Conservation (phyloP, 2,329 filamentous ascomycete species). For the Boeremia lycopersici region DNA sequence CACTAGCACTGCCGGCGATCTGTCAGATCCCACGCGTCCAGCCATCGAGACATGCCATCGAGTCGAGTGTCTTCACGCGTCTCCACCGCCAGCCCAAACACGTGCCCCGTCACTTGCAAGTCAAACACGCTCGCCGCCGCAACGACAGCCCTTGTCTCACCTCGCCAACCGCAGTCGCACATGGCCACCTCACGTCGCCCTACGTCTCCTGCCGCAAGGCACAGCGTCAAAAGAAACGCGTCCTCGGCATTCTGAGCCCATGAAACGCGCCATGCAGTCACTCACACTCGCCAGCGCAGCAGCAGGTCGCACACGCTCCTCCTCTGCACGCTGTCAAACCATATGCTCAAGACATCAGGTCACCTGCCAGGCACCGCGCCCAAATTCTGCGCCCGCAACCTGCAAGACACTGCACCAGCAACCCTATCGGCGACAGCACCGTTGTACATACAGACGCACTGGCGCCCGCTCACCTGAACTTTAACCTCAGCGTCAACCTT, state of each 20-base stretch:
- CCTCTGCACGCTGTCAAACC: constrained; percentile 9
- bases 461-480: constrained; percentile 13
- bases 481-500: constrained; percentile 23
- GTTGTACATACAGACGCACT: constrained; percentile 6
- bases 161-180: constrained; percentile 1
- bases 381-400: constrained; percentile 5
- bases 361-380: constrained; percentile 20
- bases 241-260: constrained; percentile 6
- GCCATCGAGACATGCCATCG: not conserved
- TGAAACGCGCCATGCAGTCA: constrained; percentile 33
- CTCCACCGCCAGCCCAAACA: constrained; percentile 2
- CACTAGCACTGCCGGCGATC: constrained; percentile 10
- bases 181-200: constrained; percentile 19
- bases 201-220: constrained; percentile 22
- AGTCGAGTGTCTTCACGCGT: constrained; percentile 2
- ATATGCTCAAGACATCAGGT: constrained; percentile 23
- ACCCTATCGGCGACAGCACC: not conserved
- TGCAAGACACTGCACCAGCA: constrained; percentile 24
- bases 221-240: constrained; percentile 22
- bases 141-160: constrained; percentile 11
- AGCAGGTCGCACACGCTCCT: constrained; percentile 21
- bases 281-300: constrained; percentile 20
- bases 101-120: constrained; percentile 2
- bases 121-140: not conserved
- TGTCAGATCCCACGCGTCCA: constrained; percentile 11